phyloP scores from a whole-genome alignment of 768 basidiomycete genomes.

The Collybia mongolica region DNA sequence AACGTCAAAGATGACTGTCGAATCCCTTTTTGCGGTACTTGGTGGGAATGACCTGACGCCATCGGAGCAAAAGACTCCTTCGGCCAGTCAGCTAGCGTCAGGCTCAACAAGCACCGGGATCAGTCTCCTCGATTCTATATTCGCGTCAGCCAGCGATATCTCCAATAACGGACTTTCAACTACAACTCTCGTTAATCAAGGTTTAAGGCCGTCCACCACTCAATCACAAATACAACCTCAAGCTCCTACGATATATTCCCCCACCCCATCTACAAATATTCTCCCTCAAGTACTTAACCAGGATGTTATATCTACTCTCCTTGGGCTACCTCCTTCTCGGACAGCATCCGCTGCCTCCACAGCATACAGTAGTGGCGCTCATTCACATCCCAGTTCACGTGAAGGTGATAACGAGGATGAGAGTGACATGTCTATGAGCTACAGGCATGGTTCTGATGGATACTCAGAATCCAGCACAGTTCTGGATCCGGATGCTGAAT shows the following conservation, averaged over 20 bases:
- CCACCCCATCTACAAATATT: conserved; percentile 49
- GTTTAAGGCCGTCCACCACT: neutral
- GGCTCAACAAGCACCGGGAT: conserved; percentile 44
- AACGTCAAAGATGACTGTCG: conserved; percentile 43
- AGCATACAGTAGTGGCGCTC: conserved; percentile 25
- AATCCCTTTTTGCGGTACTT: conserved; percentile 45
- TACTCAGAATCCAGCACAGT: conserved; percentile 42
- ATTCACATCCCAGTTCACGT: conserved; percentile 42
- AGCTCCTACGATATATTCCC: conserved; percentile 42
- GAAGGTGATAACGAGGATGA: conserved; percentile 63
- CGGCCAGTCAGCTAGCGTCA: conserved; percentile 15
- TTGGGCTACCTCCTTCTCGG: conserved; percentile 52
- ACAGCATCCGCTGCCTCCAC: conserved; percentile 39
- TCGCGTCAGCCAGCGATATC: conserved; percentile 57
- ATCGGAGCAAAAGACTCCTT: conserved; percentile 1
- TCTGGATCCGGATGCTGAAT: conserved; percentile 32
- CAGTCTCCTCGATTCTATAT: conserved; percentile 65
- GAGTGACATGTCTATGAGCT: conserved; percentile 21
- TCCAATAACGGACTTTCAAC: conserved; percentile 13
- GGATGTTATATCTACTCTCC: conserved; percentile 64
- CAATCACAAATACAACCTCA: conserved; percentile 7
- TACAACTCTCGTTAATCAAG: conserved; percentile 8
- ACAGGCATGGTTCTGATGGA: conserved; percentile 33
- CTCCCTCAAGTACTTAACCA: conserved; percentile 69
- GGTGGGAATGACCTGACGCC: conserved; percentile 17